Base-by-base conservation (phyloP, 2,329 filamentous ascomycete species). In the Trichoderma polysporum region DNA sequence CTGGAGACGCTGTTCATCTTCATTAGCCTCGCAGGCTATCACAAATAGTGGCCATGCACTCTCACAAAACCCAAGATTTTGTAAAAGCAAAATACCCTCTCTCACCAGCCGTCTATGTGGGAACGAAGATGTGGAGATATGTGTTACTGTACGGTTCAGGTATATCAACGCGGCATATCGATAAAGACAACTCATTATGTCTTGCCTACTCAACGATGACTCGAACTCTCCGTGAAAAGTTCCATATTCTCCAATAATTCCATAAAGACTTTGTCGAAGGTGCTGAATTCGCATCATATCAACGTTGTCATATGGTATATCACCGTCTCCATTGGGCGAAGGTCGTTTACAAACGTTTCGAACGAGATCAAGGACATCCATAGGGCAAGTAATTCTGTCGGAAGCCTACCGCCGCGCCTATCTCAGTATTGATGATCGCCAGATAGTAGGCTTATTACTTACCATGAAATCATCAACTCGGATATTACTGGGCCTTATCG, bases 21-120 rank as follows among this genome's bases (percentile, higher is more conserved):
- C 61, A 31, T 64, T 57, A 17, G 61, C 66, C 47, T 68, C 66
- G 52, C 66, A 68, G 10, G 66, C 66, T 15, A 68, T 52, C 15
- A 68, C 52, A 19, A 68, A 66, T 25, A 68, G 35, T 29, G 66
- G 66, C 66, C 66, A 68, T 10, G 61, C 53, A 31, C 61, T 59
- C 31, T 68, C 66, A 19, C 66, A 68, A 22, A 22, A 66, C 12
- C 52, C 52, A 59, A 68, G 66, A 3, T 52, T 65, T 50, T 66
- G 19, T 13, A 68, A 35, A 22, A 68, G 54, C 33, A 66, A 15
- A 25, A 68, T 58, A 13, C 66, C 66, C 39, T 68, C 66, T 25
- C 66, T 27, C 27, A 66, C 61, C 4, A 68, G 33, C 9, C 66
- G 56, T 45, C 54, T 53, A 17, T 68, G 66, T 8, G 53, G 25